Base-by-base conservation (phyloP, 2,329 filamentous ascomycete genomes). In the Periconia sp. region DNA sequence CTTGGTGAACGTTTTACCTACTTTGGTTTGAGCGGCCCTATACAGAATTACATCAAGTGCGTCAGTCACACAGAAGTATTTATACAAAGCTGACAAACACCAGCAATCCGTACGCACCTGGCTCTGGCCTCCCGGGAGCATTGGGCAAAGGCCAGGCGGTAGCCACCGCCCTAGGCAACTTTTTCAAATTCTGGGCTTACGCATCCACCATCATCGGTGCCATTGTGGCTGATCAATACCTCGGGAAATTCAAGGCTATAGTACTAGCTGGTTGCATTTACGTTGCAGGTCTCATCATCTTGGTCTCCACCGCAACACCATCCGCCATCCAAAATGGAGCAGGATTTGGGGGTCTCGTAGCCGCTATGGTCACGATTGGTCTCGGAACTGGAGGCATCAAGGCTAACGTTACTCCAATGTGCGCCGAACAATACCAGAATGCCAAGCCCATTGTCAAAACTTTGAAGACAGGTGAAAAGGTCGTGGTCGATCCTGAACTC, bases 381-480 rank as follows among this genome's bases (percentile, higher is more conserved):
- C 69, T 88, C 11, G 86, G 86, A 49, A 88, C 85, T 1, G 86
- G 86, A 61, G 84, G 85, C 55, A 88, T 90, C 77, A 89, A 89
- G 76, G 82, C 84, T 60, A 89, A 88, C 70, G 80, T 83, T 42
- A 76, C 79, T 48, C 81, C 81, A 44, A 64, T 83, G 55, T 71
- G 77, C 41, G 85, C 85, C 49, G 86, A 89, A 59, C 87, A 90
- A 73, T 86, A 88, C 61, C 80, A 78, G 50, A 75, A 78, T 62
- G 84, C 79, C 70, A 83, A 71, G 69, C 84, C 75, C 46, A 19
- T 76, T 20, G 64, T 77, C 47, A 77, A 75, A 62, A 60, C 60
- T 42, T 27, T 27, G 23, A 71, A 76, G 60, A 71, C 59, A 7
- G 83, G 82, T 40, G 81, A 85, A 70, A 77, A 79, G 17, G 84